These are phyloP conservation scores for Basidioascus undulatus DNA, from an alignment of 768 basidiomycete genomes.

Conservation along the genomic window DNA sequence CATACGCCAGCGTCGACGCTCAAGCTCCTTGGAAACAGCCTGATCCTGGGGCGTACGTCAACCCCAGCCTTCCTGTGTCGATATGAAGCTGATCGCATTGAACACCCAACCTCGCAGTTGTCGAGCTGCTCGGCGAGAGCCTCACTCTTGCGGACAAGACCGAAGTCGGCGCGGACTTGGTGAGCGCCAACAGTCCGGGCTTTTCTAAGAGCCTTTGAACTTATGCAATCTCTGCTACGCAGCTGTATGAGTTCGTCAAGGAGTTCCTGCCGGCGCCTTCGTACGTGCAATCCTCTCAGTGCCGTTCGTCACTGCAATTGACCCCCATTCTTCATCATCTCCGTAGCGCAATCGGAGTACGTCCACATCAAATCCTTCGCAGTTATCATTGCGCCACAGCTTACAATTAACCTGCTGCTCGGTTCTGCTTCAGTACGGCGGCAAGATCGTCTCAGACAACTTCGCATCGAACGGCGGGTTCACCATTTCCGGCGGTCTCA, in stretches of 20 bases:
- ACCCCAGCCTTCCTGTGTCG: neutral
- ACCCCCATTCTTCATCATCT: slow-evolving; percentile 4
- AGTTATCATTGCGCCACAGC: slow-evolving; percentile 1
- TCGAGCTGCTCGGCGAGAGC: slow-evolving; percentile 60
- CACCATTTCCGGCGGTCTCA: too few relatives aligned
- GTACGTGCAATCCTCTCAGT: slow-evolving; percentile 21
- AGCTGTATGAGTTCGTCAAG: slow-evolving; percentile 16
- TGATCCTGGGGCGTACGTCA: slow-evolving; percentile 35
- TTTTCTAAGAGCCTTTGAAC: slow-evolving; percentile 14
- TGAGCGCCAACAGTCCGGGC: slow-evolving; percentile 15
- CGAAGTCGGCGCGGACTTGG: slow-evolving; percentile 41
- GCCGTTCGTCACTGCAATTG: too few relatives aligned
- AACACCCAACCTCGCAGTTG: slow-evolving; percentile 15
- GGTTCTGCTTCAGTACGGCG: too few relatives aligned
- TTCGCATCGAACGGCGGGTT: too few relatives aligned
- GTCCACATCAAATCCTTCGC: slow-evolving; percentile 20
- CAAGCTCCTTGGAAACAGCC: slow-evolving; percentile 48
- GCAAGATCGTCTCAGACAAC: too few relatives aligned
- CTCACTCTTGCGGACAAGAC: slow-evolving; percentile 65
- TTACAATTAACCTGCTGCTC: too few relatives aligned
- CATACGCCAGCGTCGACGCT: slow-evolving; percentile 38
- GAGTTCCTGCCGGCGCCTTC: slow-evolving; percentile 45
- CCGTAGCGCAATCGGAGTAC: slow-evolving; percentile 48
- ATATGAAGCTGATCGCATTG: neutral
- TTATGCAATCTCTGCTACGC: slow-evolving; percentile 25